Percentiles rank a stretch among this genome's conserved stretches.
These are phyloP conservation scores for Phlebiopsis flavidoalba DNA, from an alignment of 768 basidiomycete genomes.

Conservation along the genomic window DNA sequence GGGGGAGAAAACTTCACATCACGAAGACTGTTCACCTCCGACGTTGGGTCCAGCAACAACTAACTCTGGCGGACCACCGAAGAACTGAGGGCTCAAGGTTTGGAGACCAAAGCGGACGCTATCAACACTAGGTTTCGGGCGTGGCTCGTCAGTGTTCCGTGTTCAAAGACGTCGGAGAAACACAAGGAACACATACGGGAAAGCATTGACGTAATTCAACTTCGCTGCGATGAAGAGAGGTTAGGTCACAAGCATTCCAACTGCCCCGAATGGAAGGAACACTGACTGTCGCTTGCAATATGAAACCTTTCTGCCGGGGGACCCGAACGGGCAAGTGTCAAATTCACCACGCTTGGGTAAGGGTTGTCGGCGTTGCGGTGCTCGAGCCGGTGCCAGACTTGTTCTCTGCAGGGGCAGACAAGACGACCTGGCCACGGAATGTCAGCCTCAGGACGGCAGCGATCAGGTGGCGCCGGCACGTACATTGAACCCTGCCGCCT, in stretches of 20 bases:
- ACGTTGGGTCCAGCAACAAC: slow-evolving; percentile 42
- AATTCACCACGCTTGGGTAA: slow-evolving; percentile 29
- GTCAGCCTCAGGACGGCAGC: neutral
- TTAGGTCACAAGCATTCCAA: neutral
- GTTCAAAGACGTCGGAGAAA: neutral
- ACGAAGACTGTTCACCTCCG: slow-evolving; percentile 14
- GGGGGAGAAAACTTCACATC: neutral
- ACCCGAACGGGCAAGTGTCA: slow-evolving; percentile 26
- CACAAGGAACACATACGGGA: slow-evolving; percentile 18
- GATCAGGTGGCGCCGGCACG: neutral
- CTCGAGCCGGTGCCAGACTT: slow-evolving; percentile 29
- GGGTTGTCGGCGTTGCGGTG: slow-evolving; percentile 19
- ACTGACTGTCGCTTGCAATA: slow-evolving; percentile 23
- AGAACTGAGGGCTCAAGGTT: slow-evolving; percentile 38
- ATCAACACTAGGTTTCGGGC: slow-evolving; percentile 16
- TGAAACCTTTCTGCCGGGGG: slow-evolving; percentile 26
- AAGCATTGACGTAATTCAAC: slow-evolving; percentile 33
- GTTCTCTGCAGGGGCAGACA: slow-evolving; percentile 29
- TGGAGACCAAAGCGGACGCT: slow-evolving; percentile 36
- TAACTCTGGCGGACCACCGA: slow-evolving; percentile 34
- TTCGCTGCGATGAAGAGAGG: slow-evolving; percentile 15
- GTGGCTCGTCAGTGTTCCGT: neutral
- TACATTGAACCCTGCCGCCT: slow-evolving; percentile 22
- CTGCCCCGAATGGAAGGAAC: neutral
- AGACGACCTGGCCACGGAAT: slow-evolving; percentile 18